These are phyloP conservation scores for Hanseniaspora meyeri DNA, from an alignment of 805 yeast species.

Conservation along the genomic window DNA sequence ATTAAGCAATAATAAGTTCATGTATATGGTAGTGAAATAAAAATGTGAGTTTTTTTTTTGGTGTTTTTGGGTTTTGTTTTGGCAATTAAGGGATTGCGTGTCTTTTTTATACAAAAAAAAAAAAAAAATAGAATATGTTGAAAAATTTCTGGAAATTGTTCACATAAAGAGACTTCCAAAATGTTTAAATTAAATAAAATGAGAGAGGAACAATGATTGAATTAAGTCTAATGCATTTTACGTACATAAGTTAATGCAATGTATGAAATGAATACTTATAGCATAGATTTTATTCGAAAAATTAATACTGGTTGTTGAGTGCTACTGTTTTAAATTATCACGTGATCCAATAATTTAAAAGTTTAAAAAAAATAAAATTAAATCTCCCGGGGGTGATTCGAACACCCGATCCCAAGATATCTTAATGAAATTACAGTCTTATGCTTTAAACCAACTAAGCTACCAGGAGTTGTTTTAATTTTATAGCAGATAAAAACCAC, in stretches of 20 bases:
- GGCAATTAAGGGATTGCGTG: not conserved
- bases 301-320: too few species aligned
- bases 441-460: constrained; percentile 38
- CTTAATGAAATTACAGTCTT: constrained; percentile 32
- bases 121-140: not conserved
- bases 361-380: constrained; percentile 16
- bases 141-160: not conserved
- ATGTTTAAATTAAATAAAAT: not conserved
- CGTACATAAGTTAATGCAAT: too few species aligned
- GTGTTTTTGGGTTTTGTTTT: not conserved
- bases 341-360: too few species aligned
- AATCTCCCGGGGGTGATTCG: constrained; percentile 41
- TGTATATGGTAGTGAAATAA: not conserved
- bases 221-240: too few species aligned
- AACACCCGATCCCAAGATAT: constrained; percentile 40
- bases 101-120: not conserved
- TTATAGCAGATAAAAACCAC: not conserved
- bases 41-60: not conserved
- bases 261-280: too few species aligned
- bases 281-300: too few species aligned
- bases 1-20: not conserved
- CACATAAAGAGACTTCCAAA: not conserved
- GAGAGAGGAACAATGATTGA: too few species aligned
- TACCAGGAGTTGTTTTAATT: constrained; percentile 27
- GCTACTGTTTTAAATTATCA: too few species aligned